Conservation (phyloP, 2,329 filamentous ascomycete genomes). For the Grosmannia clavigera region DNA sequence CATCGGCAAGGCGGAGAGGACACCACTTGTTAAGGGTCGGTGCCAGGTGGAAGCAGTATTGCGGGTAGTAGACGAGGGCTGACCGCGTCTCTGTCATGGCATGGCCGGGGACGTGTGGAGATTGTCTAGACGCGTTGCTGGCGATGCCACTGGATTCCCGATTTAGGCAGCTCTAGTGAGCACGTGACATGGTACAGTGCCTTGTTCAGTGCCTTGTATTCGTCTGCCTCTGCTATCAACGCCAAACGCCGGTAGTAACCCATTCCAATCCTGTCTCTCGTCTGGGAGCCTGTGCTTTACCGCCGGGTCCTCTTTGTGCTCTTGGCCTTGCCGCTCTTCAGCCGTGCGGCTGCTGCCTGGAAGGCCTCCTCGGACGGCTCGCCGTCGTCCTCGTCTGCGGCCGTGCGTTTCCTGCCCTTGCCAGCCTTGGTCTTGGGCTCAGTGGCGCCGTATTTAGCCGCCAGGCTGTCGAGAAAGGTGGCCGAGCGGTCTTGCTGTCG, state of each 20-base stretch:
- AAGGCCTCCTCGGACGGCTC: constrained; percentile 51
- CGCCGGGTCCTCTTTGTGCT: constrained; percentile 9
- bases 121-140: not conserved
- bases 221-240: not conserved
- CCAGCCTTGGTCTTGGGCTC: constrained; percentile 31
- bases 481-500: constrained; percentile 51
- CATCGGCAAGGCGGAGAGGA: constrained; percentile 37
- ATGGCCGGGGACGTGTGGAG: constrained; percentile 19
- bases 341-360: constrained; percentile 39
- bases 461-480: constrained; percentile 59
- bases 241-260: not conserved
- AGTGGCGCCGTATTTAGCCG: constrained; percentile 57
- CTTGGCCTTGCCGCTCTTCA: constrained; percentile 23
- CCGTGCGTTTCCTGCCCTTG: constrained; percentile 24
- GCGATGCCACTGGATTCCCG: too few species aligned
- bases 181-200: too few species aligned
- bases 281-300: not conserved
- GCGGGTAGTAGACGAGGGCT: constrained; percentile 33
- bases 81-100: constrained; percentile 34
- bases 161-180: too few species aligned
- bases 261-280: not conserved
- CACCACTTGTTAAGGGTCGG: constrained; percentile 50
- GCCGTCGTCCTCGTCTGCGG: constrained; percentile 37
- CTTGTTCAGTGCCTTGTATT: too few species aligned
- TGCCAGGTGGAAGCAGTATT: constrained; percentile 51